Conservation (phyloP, 257 asterid genomes). For the Echium plantagineum region DNA sequence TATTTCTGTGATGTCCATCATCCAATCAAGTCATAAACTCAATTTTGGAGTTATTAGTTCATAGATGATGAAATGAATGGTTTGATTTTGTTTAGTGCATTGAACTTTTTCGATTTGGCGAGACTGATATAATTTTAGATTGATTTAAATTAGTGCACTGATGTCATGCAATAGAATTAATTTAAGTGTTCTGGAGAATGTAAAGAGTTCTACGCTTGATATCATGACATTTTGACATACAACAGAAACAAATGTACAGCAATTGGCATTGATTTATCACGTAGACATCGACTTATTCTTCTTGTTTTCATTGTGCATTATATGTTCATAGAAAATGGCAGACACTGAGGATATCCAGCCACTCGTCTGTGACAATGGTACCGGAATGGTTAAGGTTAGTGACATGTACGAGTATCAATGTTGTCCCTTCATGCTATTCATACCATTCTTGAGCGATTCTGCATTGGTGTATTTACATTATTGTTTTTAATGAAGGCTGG, state of each 20-base stretch:
- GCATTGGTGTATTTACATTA: not conserved
- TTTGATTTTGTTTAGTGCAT: not conserved
- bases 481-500: slow-evolving; percentile 21
- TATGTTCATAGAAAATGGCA: not conserved
- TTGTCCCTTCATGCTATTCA: not conserved
- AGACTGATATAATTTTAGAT: not conserved
- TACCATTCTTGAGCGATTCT: not conserved
- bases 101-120: not conserved
- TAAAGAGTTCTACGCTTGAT: too few relatives aligned
- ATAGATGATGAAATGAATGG: not conserved
- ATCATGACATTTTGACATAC: too few relatives aligned
- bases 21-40: too few relatives aligned
- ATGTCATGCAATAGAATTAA: not conserved
- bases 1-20: too few relatives aligned
- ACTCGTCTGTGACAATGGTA: not conserved
- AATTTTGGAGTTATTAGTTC: not conserved
- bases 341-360: not conserved
- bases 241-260: not conserved
- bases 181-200: too few relatives aligned
- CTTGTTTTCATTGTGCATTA: too few relatives aligned
- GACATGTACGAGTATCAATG: not conserved
- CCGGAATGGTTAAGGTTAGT: not conserved
- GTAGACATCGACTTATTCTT: not conserved
- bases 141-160: not conserved
- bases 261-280: not conserved